Evolutionary conservation across 2,329 filamentous ascomycete genomes (phyloP), one percentile per base, ranked within the genome.

Genomic region (Colletotrichum orchidophilum): DNA sequence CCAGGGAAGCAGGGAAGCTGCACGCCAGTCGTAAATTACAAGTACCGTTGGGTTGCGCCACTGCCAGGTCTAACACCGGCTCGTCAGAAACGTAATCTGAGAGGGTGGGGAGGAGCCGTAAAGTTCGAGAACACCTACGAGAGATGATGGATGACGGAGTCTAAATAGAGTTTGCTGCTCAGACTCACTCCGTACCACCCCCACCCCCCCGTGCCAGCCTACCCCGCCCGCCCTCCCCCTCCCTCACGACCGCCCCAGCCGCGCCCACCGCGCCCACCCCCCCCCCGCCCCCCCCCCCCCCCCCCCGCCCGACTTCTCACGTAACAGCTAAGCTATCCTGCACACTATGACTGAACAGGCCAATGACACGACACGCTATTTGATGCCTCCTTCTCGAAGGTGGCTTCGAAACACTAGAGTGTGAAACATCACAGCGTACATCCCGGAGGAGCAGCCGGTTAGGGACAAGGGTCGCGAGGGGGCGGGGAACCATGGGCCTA

Each of bases 381-480:
- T 26, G 8, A 18, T 63, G 35, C 58, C 52, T 58, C 53, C 42
- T 68, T 71, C 69, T 71, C 64, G 69, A 71, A 69, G 69, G 15
- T 50, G 50, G 33, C 29, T 29, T 50, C 69, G 64, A 71, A 71
- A 71, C 69, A 63, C 42, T 46, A 42, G 49, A 39, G 69, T 13
- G 42, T 69, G 64, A 68, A 68, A 69, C 69, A 69, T 63, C 69
- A 63, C 64, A 63, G 58, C 67, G 62, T 70, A 39, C 7, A 60
- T 39, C 67, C 62, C 67, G 61, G 66, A 65, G 53, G 29, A 42
- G 27, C 39, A 60, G 39, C 63, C 63, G 31, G 58, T 49, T 54
- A 55, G 53, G 33, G 52, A 50, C 68, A 54, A 50, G 64, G 68
- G 58, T 68, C 29, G 57, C 57, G 68, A 58, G 33, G 39, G 8